Percentiles rank a stretch among this genome's conserved stretches.
Evolutionary conservation across 2,329 filamentous ascomycete species (phyloP).

Genomic region (Aspergillus tubingensis): DNA sequence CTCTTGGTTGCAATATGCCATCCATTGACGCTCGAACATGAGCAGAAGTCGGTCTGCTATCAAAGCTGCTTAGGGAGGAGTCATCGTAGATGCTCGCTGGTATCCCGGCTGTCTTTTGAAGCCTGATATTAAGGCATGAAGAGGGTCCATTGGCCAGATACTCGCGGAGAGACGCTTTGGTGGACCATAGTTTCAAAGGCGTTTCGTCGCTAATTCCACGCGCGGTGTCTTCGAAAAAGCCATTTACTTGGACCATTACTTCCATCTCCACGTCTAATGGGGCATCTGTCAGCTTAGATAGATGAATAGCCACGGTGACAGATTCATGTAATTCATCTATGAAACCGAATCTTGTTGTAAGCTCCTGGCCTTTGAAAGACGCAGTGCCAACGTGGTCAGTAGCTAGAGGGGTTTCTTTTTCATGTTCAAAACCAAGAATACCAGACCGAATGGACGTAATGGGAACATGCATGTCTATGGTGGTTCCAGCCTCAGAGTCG

Average conservation of each 20-base stretch:
- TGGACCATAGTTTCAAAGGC: slow-evolving; percentile 37
- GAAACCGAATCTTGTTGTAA: slow-evolving; percentile 31
- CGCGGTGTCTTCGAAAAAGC: slow-evolving; percentile 65
- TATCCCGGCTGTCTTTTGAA: slow-evolving; percentile 37
- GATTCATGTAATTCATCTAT: slow-evolving; percentile 26
- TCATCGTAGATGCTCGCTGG: slow-evolving; percentile 29
- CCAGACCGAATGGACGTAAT: slow-evolving; percentile 54
- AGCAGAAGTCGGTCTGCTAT: slow-evolving; percentile 29
- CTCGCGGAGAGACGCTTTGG: slow-evolving; percentile 38
- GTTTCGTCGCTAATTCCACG: slow-evolving; percentile 50
- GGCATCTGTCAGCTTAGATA: slow-evolving; percentile 42
- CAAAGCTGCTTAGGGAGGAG: slow-evolving; percentile 35
- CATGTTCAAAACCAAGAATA: slow-evolving; percentile 35
- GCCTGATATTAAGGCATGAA: slow-evolving; percentile 55
- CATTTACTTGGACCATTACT: slow-evolving; percentile 60
- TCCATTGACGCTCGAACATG: slow-evolving; percentile 18
- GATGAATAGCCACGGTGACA: slow-evolving; percentile 23
- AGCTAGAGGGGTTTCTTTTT: slow-evolving; percentile 34
- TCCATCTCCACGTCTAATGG: slow-evolving; percentile 54
- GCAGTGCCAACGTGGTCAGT: slow-evolving; percentile 36
- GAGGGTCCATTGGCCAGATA: slow-evolving; percentile 60
- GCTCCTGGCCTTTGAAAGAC: slow-evolving; percentile 32
- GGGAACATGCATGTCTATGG: slow-evolving; percentile 60
- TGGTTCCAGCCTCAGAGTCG: slow-evolving; percentile 42
- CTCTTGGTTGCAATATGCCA: slow-evolving; percentile 3